Evolutionary conservation across 345 rosid species (phyloP).

Genomic region (Excoecaria agallocha): DNA sequence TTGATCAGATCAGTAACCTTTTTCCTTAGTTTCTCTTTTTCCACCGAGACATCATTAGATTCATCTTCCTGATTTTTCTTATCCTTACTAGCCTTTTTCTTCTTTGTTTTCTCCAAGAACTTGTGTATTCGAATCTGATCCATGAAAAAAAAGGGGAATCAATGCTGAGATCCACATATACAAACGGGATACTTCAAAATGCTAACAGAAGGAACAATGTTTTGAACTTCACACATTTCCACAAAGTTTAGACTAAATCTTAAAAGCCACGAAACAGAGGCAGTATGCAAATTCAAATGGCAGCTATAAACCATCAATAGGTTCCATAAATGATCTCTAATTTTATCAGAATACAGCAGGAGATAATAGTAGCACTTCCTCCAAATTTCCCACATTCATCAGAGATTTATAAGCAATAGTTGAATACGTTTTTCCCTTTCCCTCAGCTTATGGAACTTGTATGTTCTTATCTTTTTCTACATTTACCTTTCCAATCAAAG

Average conservation of each 20-base stretch:
- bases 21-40: constrained; percentile 65
- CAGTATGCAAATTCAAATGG: neutral
- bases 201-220: neutral
- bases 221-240: neutral
- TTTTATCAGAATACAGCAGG: neutral
- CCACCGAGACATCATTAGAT: constrained; percentile 39
- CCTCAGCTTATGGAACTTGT: neutral
- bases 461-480: neutral
- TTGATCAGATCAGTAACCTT: constrained; percentile 72
- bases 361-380: neutral
- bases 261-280: neutral
- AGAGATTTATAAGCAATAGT: neutral
- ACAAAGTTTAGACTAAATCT: neutral
- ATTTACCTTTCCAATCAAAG: neutral
- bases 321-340: neutral
- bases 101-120: constrained; percentile 78
- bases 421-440: neutral
- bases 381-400: neutral
- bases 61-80: constrained; percentile 41
- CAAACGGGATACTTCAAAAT: neutral
- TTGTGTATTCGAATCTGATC: constrained; percentile 65
- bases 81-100: constrained; percentile 40
- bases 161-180: constrained; percentile 1
- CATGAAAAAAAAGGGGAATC: constrained; percentile 20
- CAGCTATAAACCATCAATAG: neutral